These are phyloP conservation scores for Yamadazyma songkhlaensis DNA, from an alignment of 1,139 yeast species.

Conservation along the genomic window DNA sequence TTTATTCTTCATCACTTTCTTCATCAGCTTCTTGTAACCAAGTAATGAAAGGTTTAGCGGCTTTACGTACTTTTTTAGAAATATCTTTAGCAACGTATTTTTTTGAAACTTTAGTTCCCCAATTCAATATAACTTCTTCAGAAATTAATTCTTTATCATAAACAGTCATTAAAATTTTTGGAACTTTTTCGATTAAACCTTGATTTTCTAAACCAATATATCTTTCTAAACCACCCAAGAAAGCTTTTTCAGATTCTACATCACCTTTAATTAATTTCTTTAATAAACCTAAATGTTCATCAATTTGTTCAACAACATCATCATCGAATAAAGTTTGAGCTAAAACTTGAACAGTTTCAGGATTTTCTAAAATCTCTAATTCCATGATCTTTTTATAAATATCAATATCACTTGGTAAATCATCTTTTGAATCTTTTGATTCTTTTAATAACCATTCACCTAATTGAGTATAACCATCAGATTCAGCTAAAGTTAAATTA, in stretches of 20 bases:
- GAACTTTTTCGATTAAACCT: constrained; percentile 68
- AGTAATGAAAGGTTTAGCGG: constrained; percentile 90
- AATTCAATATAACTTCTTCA: constrained; percentile 75
- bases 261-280: constrained; percentile 67
- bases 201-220: constrained; percentile 82
- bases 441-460: constrained; percentile 83
- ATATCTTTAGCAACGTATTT: constrained; percentile 91
- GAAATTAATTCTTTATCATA: constrained; percentile 82
- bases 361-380: constrained; percentile 66
- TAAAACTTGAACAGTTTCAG: constrained; percentile 83
- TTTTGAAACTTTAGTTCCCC: constrained; percentile 93
- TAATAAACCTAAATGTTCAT: constrained; percentile 77
- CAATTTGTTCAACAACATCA: constrained; percentile 69
- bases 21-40: constrained; percentile 95
- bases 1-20: constrained; percentile 57
- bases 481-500: constrained; percentile 46
- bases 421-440: constrained; percentile 51
- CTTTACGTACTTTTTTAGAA: constrained; percentile 91
- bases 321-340: constrained; percentile 89
- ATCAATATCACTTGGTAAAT: constrained; percentile 80
- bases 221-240: constrained; percentile 95
- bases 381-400: constrained; percentile 87
- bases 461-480: constrained; percentile 60
- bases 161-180: constrained; percentile 76
- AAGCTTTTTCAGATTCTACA: constrained; percentile 75